Conservation (phyloP, 805 yeast species). For the Kuraishia piskuri region DNA sequence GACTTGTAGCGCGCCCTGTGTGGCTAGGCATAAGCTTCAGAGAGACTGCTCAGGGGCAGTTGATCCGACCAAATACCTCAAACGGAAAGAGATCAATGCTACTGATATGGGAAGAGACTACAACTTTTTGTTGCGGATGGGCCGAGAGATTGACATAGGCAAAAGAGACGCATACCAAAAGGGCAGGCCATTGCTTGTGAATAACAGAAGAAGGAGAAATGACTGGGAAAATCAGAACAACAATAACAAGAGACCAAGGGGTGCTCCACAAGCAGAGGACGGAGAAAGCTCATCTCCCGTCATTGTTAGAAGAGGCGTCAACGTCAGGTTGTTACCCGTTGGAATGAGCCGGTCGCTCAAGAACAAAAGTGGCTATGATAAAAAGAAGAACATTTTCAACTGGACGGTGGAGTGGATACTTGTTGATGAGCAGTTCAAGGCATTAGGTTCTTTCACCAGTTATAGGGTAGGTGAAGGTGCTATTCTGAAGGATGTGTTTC, state of each 20-base stretch:
- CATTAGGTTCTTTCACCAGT: conserved; percentile 18
- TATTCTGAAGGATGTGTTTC: conserved; percentile 29
- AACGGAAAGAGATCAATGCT: conserved; percentile 35
- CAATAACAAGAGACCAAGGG: conserved; percentile 13
- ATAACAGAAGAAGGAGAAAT: conserved; percentile 2
- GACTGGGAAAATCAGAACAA: conserved; percentile 6
- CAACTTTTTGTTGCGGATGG: conserved; percentile 55
- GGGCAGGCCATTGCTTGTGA: conserved; percentile 32
- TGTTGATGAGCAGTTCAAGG: conserved; percentile 18
- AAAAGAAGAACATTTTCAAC: conserved; percentile 45
- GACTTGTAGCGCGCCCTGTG: conserved; percentile 70
- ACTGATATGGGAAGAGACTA: conserved; percentile 73
- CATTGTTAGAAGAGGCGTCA: conserved; percentile 53
- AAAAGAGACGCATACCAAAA: conserved; percentile 39
- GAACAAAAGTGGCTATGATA: conserved; percentile 68
- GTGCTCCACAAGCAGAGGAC: conserved; percentile 7
- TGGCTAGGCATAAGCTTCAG: conserved; percentile 56
- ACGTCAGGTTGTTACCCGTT: conserved; percentile 50
- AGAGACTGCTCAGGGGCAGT: conserved; percentile 58
- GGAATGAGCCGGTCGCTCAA: conserved; percentile 64
- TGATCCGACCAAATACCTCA: conserved; percentile 51
- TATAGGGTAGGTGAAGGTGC: conserved; percentile 31
- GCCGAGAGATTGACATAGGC: conserved; percentile 51
- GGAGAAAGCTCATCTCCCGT: conserved; percentile 17
- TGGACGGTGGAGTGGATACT: conserved; percentile 81